These are phyloP conservation scores for Bryoerythrophyllum caledonicum DNA, from an alignment of 225 moss, liverwort and hornwort species.

Conservation along the genomic window DNA sequence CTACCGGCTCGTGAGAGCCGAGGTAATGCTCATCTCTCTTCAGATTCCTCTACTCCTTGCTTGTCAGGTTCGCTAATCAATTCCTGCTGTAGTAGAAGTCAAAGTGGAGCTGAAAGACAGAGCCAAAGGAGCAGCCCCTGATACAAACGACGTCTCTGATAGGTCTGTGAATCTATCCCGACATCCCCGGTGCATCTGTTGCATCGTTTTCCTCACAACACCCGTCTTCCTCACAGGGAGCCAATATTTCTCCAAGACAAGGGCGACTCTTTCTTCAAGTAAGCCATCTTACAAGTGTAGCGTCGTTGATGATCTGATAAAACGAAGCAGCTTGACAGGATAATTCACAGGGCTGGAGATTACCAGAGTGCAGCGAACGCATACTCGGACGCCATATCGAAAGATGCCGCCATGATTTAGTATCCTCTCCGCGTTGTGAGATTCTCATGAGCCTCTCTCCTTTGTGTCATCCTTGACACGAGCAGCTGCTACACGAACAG, in stretches of 20 bases:
- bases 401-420: conserved; percentile 60
- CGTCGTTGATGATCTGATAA: neutral
- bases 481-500: conserved; percentile 57
- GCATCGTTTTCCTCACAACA: conserved; percentile 3
- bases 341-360: conserved; percentile 40
- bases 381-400: conserved; percentile 61
- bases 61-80: neutral
- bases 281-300: neutral
- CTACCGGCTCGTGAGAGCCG: conserved; percentile 69
- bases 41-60: neutral
- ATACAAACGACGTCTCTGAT: conserved; percentile 56
- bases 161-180: conserved; percentile 28
- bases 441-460: neutral
- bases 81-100: conserved; percentile 29
- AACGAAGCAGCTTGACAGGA: neutral
- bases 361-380: conserved; percentile 62
- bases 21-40: conserved; percentile 23
- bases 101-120: conserved; percentile 59
- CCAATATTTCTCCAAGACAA: conserved; percentile 69
- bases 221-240: conserved; percentile 30
- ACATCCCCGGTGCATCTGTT: neutral
- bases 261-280: conserved; percentile 57
- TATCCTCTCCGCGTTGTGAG: conserved; percentile 29
- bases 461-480: conserved; percentile 18
- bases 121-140: conserved; percentile 15